A percentile compares a stretch with the other conserved stretches of the same genome.
Evolutionary conservation across 2,329 filamentous ascomycete species (phyloP).

Genomic region (Diaporthe citrichinensis): DNA sequence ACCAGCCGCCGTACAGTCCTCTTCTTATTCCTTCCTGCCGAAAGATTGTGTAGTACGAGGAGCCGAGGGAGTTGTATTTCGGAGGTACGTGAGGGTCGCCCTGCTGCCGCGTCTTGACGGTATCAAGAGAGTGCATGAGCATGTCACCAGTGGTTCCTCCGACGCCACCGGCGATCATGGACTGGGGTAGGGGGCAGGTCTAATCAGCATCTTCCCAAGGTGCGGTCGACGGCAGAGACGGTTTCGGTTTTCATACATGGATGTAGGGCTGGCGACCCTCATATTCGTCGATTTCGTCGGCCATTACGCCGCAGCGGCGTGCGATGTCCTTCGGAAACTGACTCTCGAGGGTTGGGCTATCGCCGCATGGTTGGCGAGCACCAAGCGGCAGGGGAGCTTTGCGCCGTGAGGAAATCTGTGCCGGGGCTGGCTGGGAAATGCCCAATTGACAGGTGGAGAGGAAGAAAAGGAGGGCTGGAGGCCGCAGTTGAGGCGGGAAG

Average conservation of each 20-base stretch:
- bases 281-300: conserved; percentile 59
- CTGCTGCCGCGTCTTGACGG: conserved; percentile 97
- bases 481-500: conserved; percentile 34
- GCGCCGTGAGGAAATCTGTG: conserved; percentile 32
- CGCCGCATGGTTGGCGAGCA: conserved; percentile 36
- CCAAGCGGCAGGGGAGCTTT: conserved; percentile 32
- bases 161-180: conserved; percentile 94
- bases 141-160: conserved; percentile 96
- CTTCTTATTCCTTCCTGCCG: conserved; percentile 89
- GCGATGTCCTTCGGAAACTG: conserved; percentile 28
- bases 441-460: conserved; percentile 9
- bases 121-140: conserved; percentile 99
- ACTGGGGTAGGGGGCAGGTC: conserved; percentile 62
- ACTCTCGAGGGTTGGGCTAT: conserved; percentile 26
- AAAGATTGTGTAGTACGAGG: conserved; percentile 93
- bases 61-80: conserved; percentile 91
- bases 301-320: conserved; percentile 49
- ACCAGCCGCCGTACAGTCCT: conserved; percentile 93
- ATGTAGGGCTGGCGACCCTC: conserved; percentile 74
- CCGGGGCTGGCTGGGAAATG: background rate
- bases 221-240: conserved; percentile 19
- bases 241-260: conserved; percentile 64
- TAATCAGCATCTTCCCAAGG: conserved; percentile 38
- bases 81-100: conserved; percentile 94
- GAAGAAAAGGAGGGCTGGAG: conserved; percentile 3